Evolutionary conservation across 2,329 filamentous ascomycete genomes (phyloP).

Genomic region (Trichophyton simii): DNA sequence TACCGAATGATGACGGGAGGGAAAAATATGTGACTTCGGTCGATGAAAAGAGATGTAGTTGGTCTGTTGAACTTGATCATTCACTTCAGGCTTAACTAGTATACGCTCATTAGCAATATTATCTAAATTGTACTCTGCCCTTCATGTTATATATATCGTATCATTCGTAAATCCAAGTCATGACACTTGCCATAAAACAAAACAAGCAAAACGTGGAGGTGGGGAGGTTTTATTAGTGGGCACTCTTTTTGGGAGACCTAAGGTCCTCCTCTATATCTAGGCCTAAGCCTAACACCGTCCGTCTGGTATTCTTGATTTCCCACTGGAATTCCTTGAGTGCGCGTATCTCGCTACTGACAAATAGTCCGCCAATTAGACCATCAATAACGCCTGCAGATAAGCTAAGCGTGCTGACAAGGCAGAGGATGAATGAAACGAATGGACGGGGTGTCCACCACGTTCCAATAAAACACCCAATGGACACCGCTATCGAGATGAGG

Average conservation of each 20-base stretch:
- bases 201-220: neutral
- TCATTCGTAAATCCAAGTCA: neutral
- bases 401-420: constrained; percentile 65
- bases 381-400: constrained; percentile 67
- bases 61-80: neutral
- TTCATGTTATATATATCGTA: neutral
- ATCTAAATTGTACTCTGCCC: neutral
- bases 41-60: neutral
- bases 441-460: constrained; percentile 75
- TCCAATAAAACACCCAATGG: constrained; percentile 62
- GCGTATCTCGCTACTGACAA: constrained; percentile 71
- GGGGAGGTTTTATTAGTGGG: neutral
- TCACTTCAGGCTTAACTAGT: neutral
- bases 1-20: neutral
- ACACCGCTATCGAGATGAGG: constrained; percentile 50
- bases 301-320: constrained; percentile 64
- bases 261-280: constrained; percentile 15
- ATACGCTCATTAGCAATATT: constrained; percentile 2
- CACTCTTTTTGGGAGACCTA: constrained; percentile 3
- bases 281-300: constrained; percentile 13
- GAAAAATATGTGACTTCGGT: neutral
- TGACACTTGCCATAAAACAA: neutral
- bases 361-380: constrained; percentile 74
- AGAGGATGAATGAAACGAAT: constrained; percentile 67
- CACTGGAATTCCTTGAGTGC: constrained; percentile 84